Percentiles rank a stretch among this genome's conserved stretches.
Evolutionary conservation across 345 rosid species (phyloP).

Genomic region (Eucalyptus pauciflora): DNA sequence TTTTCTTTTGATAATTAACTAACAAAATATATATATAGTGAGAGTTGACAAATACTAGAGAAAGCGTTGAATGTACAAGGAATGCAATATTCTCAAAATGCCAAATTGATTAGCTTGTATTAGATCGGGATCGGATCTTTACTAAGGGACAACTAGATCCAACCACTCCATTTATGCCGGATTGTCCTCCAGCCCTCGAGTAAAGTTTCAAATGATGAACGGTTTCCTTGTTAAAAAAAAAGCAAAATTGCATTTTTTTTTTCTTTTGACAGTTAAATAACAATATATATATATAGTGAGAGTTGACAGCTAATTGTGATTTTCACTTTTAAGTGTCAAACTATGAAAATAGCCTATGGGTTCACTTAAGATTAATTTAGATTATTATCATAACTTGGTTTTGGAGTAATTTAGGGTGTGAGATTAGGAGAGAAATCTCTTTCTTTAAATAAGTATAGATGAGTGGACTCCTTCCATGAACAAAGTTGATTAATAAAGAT

Average conservation of each 20-base stretch:
- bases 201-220: background rate
- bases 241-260: background rate
- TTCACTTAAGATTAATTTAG: background rate
- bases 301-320: background rate
- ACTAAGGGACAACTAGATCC: background rate
- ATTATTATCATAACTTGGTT: background rate
- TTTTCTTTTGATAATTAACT: background rate
- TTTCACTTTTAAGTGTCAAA: background rate
- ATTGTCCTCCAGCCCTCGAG: background rate
- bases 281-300: background rate
- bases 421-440: background rate
- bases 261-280: background rate
- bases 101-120: background rate
- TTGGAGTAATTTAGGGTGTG: background rate
- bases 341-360: fast-evolving
- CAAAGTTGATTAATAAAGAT: background rate
- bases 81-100: background rate
- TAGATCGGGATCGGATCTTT: background rate
- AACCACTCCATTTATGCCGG: background rate
- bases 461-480: background rate
- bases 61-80: background rate
- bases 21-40: background rate
- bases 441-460: background rate
- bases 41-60: background rate
- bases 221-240: background rate